phyloP scores from a whole-genome alignment of 352 stramenopile genomes.

The Plasmopara halstedii region DNA sequence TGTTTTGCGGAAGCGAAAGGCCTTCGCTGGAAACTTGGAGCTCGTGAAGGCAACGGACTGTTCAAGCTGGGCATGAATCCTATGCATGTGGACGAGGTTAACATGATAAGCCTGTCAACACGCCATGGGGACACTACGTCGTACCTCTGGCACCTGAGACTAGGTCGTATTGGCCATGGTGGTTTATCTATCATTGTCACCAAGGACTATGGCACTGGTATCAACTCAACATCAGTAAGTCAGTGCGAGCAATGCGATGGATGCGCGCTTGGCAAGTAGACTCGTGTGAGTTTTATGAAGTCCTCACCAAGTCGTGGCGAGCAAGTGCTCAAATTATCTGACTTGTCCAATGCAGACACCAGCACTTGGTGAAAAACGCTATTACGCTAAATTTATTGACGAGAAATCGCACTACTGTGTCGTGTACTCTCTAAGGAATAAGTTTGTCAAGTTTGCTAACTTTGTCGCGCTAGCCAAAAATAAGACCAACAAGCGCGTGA shows the following conservation, averaged over 20 bases:
- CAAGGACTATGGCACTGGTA: background rate
- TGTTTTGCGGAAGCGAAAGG: conserved; percentile 7
- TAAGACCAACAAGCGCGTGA: conserved; percentile 7
- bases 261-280: background rate
- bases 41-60: conserved; percentile 12
- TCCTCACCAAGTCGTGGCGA: background rate
- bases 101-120: conserved; percentile 8
- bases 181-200: conserved; percentile 5
- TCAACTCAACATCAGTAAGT: background rate
- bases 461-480: conserved; percentile 12
- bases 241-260: background rate
- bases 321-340: background rate
- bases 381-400: background rate
- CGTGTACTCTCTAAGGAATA: background rate
- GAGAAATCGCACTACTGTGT: background rate
- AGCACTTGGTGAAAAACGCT: background rate
- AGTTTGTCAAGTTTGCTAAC: background rate
- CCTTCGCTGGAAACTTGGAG: conserved; percentile 5
- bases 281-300: background rate
- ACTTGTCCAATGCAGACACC: background rate
- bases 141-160: conserved; percentile 6
- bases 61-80: background rate
- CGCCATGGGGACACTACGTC: conserved; percentile 6
- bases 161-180: conserved; percentile 11
- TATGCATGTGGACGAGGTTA: background rate